These are phyloP conservation scores for Lasiodiplodia theobromae DNA, from an alignment of 2,329 filamentous ascomycete genomes.

Conservation along the genomic window DNA sequence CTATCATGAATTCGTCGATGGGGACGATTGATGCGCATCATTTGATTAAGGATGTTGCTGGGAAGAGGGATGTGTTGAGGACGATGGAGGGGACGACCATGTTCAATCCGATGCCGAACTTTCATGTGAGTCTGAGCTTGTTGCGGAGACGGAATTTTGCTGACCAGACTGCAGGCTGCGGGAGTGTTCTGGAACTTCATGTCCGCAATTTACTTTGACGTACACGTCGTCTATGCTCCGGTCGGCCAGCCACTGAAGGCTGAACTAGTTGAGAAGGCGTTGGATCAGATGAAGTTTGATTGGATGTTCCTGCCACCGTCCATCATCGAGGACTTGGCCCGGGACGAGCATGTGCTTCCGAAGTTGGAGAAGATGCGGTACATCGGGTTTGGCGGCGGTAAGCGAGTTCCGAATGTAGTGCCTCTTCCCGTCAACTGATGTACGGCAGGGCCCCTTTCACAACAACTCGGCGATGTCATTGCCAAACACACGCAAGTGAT, in stretches of 20 bases:
- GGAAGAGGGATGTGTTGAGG: neutral
- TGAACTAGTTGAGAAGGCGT: conserved; percentile 40
- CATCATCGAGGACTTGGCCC: neutral
- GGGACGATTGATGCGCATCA: neutral
- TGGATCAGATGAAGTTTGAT: neutral
- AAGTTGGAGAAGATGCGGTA: neutral
- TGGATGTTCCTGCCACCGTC: conserved; percentile 3
- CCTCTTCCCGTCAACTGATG: neutral
- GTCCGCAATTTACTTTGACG: neutral
- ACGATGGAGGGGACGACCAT: neutral
- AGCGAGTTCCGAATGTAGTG: neutral
- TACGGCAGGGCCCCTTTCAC: neutral
- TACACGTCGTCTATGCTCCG: neutral
- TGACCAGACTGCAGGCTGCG: neutral
- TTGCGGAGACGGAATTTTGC: neutral
- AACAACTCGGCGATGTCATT: conserved; percentile 1
- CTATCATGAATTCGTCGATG: neutral
- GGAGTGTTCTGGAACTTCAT: neutral
- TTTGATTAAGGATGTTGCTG: neutral
- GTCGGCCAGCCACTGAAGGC: conserved; percentile 32
- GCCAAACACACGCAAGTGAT: neutral
- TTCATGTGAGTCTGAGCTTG: neutral
- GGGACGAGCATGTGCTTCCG: neutral
- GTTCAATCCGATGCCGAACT: neutral
- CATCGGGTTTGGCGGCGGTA: neutral